Percentiles rank a stretch among this genome's conserved stretches.
phyloP scores from a whole-genome alignment of 495 filamentous ascomycete species.

The Lophiostoma macrostomum region DNA sequence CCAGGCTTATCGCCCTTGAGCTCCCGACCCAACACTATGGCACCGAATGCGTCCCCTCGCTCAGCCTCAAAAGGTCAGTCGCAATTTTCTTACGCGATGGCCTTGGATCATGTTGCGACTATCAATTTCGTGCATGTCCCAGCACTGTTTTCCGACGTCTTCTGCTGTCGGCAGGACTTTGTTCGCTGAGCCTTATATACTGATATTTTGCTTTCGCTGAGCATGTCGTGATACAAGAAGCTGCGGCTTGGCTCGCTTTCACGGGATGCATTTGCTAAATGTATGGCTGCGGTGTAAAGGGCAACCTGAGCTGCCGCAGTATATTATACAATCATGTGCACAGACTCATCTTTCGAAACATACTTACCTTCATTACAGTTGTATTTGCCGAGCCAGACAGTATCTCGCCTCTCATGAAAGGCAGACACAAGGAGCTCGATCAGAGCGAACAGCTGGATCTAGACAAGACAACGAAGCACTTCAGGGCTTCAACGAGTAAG shows the following conservation, averaged over 20 bases:
- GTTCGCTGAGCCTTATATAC: too few relatives aligned
- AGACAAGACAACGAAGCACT: slow-evolving; percentile 35
- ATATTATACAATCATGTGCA: too few relatives aligned
- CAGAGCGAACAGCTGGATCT: slow-evolving; percentile 30
- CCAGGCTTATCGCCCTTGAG: slow-evolving; percentile 17
- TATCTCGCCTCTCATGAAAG: slow-evolving; percentile 40
- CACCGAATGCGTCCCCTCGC: slow-evolving; percentile 19
- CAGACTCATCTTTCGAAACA: background rate
- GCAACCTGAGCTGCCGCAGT: too few relatives aligned
- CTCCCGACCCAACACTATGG: slow-evolving; percentile 9
- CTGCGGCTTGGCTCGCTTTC: too few relatives aligned
- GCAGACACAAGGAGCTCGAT: slow-evolving; percentile 39
- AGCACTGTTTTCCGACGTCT: background rate
- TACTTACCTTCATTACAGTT: slow-evolving; percentile 29
- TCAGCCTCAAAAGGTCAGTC: slow-evolving; percentile 26
- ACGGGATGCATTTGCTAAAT: too few relatives aligned
- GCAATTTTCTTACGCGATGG: background rate
- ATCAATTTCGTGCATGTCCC: background rate
- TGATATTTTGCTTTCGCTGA: too few relatives aligned
- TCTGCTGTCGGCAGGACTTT: too few relatives aligned
- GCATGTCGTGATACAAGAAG: too few relatives aligned
- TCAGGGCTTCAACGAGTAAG: slow-evolving; percentile 28
- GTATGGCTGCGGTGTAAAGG: too few relatives aligned
- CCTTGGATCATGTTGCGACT: background rate
- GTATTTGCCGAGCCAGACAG: slow-evolving; percentile 40